Percentiles rank a stretch among this genome's conserved stretches.
phyloP scores from a whole-genome alignment of 345 rosid genomes.

The Dipteronia sinensis region DNA sequence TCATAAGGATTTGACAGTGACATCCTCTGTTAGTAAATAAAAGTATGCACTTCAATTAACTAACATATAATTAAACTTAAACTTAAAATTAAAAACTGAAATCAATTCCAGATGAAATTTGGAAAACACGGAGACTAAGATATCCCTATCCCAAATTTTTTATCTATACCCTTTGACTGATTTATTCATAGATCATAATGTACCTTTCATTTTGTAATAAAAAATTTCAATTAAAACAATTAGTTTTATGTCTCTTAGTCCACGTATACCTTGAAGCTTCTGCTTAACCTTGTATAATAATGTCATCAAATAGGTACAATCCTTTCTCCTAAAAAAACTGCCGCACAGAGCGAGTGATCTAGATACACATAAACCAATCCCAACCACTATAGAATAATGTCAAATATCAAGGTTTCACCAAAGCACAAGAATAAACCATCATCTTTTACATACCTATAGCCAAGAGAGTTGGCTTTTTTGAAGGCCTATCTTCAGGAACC shows the following conservation, averaged over 20 bases:
- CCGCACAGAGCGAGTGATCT: not conserved
- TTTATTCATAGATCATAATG: not conserved
- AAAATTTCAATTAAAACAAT: not conserved
- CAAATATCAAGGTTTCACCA: not conserved
- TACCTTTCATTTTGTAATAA: not conserved
- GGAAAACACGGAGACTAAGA: not conserved
- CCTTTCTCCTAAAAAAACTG: not conserved
- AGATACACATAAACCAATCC: not conserved
- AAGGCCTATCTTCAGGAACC: constrained; percentile 86
- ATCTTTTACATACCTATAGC: constrained; percentile 67
- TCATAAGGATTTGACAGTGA: not conserved
- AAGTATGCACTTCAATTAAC: not conserved
- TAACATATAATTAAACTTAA: not conserved
- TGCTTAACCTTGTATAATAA: not conserved
- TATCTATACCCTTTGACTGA: not conserved
- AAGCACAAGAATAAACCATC: constrained; percentile 1
- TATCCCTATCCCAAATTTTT: not conserved
- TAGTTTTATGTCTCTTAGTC: not conserved
- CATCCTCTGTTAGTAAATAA: not conserved
- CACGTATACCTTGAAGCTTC: not conserved
- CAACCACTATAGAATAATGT: not conserved
- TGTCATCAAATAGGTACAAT: not conserved
- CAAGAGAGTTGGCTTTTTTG: constrained; percentile 83
- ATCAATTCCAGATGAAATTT: not conserved
- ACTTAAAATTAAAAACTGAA: not conserved